Evolutionary conservation across 2,329 filamentous ascomycete genomes (phyloP).

Genomic region (Cordyceps farinosa): DNA sequence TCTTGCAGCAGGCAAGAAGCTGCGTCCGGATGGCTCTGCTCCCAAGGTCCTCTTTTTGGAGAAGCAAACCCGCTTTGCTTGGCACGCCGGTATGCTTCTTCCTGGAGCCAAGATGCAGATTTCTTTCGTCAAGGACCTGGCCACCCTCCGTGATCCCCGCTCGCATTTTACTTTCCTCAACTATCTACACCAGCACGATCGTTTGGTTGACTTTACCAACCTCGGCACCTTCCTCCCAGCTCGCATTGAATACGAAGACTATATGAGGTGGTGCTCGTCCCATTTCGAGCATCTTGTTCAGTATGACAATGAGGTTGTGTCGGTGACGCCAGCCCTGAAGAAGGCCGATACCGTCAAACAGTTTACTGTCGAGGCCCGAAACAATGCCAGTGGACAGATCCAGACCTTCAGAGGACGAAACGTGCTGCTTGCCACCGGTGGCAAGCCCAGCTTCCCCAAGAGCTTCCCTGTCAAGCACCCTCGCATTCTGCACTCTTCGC

Average conservation of each 20-base stretch:
- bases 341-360: slow-evolving; percentile 50
- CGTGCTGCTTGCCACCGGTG: slow-evolving; percentile 58
- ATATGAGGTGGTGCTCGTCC: slow-evolving; percentile 85
- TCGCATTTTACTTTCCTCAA: slow-evolving; percentile 95
- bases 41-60: slow-evolving; percentile 86
- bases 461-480: slow-evolving; percentile 66
- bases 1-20: slow-evolving; percentile 48
- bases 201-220: slow-evolving; percentile 90
- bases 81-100: slow-evolving; percentile 94
- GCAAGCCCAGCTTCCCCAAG: slow-evolving; percentile 65
- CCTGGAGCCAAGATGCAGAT: slow-evolving; percentile 96
- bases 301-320: slow-evolving; percentile 75
- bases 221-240: slow-evolving; percentile 83
- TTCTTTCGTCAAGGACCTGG: slow-evolving; percentile 94
- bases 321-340: slow-evolving; percentile 59
- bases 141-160: slow-evolving; percentile 79
- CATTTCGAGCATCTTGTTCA: slow-evolving; percentile 70
- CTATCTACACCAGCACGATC: slow-evolving; percentile 76
- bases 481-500: slow-evolving; percentile 81
- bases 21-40: slow-evolving; percentile 38
- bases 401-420: slow-evolving; percentile 58
- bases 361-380: slow-evolving; percentile 66
- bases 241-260: slow-evolving; percentile 88
- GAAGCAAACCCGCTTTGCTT: slow-evolving; percentile 77
- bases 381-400: slow-evolving; percentile 53